Base-by-base conservation (phyloP, 257 asterid genomes). In the Lavandula angustifolia region DNA sequence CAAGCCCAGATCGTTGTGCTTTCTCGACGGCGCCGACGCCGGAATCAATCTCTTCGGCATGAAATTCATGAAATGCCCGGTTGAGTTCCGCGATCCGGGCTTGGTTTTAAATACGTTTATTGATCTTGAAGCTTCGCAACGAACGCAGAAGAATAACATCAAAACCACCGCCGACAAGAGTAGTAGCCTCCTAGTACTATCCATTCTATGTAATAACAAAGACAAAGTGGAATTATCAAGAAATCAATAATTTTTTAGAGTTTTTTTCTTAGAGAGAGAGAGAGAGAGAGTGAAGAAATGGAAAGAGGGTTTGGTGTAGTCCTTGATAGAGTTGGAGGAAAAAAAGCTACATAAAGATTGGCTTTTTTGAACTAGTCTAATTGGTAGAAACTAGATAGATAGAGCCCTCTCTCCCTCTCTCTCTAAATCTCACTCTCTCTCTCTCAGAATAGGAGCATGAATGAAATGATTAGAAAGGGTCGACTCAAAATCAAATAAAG, bases 31-130 rank as follows among this genome's bases (percentile, higher is more conserved):
- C 22, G 79, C 92, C 0, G 95, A 87, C n/a, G 81, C 77, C 0
- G 95, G 95, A 16, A 87, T 72, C 67, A 77, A 66, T 62, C 95
- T 79, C 31, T 83, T 87, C 17, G 92, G 90, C 81, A 82, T 65
- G 73, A 74, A 74, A 64, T 83, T 83, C 70, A 75, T 33, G 80
- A 82, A 87, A 40, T 82, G 81, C n/a, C 78, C 55, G 3, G 17
- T 80, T 0, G 72, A 50, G 10, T 16, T 63, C 13, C 58, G 75
- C 40, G 73, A 10, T 5, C 50, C 62, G 47, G 81, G 76, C 34
- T 68, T 62, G 69, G 76, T 37, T 70, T 68, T 76, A 82, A 82
- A 79, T 29, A 70, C 52, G 31, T 82, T 75, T 9, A 71, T 69
- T 61, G 74, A 68, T 77, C 92, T 75, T 3, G 89, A 74, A 14